Base-by-base conservation (phyloP, 768 basidiomycete genomes). In the Leccinum variicolor region DNA sequence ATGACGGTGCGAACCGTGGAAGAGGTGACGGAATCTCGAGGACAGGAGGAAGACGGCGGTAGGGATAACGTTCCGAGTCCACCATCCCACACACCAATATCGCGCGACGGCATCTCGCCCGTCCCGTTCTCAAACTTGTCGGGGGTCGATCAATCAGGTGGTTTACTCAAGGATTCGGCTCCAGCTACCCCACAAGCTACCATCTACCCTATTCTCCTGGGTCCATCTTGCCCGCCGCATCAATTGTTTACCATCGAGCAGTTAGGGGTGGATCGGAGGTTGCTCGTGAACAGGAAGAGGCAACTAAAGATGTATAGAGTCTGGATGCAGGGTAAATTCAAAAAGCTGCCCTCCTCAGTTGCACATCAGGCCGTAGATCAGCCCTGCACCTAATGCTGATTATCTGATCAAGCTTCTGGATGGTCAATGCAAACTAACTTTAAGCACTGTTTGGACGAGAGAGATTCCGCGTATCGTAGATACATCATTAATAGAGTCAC, bases 271-370 rank as follows among this genome's bases (percentile, higher is more conserved):
- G 97, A 99, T 75, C 79, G 94, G 7, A 81, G 97, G 45, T 74
- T 99, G 55, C 79, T 98, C 46, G 87, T 99, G 53, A 99, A 99
- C 68, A 81, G 97, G 48, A 98, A 97, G 74, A 79, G 92, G 57
- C 90, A 94, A 74, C 75, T 97, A 52, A 96, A 96, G 73, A 99
- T 99, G 97, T 98, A 96, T 70, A 79, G 97, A 48, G 89, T 94
- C 0, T 96, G 93, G 93, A 85, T 94, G 86, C 93, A 95, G 73
- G 91, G 84, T 1, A 89, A 87, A 67, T 93, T 93, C 67, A 76
- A 78, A 57, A 90, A 87, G 50, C 10, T 54, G 21, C 19, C 64
- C 0, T 19, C 26, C 9, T 8, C 14, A 19, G 39, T 41, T n/a
- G 31, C 21, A 28, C 14, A 19, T 14, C 49, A 29, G 6, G 6